phyloP scores from a whole-genome alignment of 805 yeast genomes.

The Kockiozyma suomiensis region DNA sequence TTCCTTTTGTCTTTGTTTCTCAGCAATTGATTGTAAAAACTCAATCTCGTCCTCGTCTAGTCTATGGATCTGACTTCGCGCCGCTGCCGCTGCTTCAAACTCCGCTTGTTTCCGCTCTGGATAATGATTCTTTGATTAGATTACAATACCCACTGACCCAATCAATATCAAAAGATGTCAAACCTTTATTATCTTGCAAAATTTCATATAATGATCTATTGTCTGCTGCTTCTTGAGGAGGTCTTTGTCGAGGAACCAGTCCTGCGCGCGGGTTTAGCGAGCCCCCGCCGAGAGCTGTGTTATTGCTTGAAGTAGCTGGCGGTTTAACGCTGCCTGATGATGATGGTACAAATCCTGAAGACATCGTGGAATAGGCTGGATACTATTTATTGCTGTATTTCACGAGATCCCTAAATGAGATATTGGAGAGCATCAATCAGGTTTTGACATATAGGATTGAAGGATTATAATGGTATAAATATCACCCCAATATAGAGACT shows the following conservation, averaged over 20 bases:
- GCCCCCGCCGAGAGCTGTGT: constrained; percentile 3
- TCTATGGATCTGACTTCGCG: constrained; percentile 22
- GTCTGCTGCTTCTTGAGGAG: constrained; percentile 4
- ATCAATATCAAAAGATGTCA: too few species aligned
- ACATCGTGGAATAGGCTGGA: constrained; percentile 9
- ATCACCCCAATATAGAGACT: too few species aligned
- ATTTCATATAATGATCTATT: constrained; percentile 28
- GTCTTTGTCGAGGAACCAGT: constrained; percentile 2
- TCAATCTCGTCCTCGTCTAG: constrained; percentile 30
- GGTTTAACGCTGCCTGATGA: neutral
- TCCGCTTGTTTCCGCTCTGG: constrained; percentile 25
- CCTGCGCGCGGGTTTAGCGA: constrained; percentile 11
- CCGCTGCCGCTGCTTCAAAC: constrained; percentile 24
- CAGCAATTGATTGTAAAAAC: constrained; percentile 21
- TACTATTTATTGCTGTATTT: neutral
- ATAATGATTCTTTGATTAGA: neutral
- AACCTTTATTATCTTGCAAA: constrained; percentile 31
- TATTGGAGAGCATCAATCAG: too few species aligned
- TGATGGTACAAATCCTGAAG: constrained; percentile 17
- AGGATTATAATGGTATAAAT: too few species aligned
- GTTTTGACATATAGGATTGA: too few species aligned
- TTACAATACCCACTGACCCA: neutral
- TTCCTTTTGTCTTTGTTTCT: constrained; percentile 13
- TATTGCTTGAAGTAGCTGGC: constrained; percentile 11
- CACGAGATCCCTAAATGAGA: too few species aligned